phyloP scores from a whole-genome alignment of 805 yeast genomes.

The Candida taoyuanica region DNA sequence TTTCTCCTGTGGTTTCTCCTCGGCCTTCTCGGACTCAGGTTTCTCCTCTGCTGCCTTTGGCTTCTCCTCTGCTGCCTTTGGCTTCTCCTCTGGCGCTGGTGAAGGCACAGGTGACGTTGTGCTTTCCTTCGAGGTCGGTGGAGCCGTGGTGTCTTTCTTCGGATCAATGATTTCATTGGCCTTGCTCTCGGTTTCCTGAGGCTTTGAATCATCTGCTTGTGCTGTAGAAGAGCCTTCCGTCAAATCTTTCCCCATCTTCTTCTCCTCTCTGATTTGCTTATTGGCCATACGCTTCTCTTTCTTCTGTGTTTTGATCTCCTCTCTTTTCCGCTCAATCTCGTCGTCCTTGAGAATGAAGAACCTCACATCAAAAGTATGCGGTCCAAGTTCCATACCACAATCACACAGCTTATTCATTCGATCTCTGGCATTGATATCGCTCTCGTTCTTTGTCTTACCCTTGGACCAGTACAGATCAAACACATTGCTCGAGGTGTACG shows the following conservation, averaged over 20 bases:
- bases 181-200: not conserved
- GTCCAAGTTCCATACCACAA: conserved; percentile 67
- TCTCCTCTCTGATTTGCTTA: conserved; percentile 32
- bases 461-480: conserved; percentile 80
- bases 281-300: conserved; percentile 32
- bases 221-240: too few species aligned
- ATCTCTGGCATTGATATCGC: conserved; percentile 63
- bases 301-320: conserved; percentile 36
- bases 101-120: not conserved
- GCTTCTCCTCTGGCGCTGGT: not conserved
- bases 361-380: conserved; percentile 74
- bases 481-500: conserved; percentile 62
- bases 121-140: not conserved
- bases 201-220: not conserved
- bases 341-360: conserved; percentile 85
- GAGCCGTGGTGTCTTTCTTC: too few species aligned
- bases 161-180: not conserved
- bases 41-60: not conserved
- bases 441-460: conserved; percentile 39
- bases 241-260: too few species aligned
- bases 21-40: not conserved
- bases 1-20: not conserved
- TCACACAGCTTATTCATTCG: conserved; percentile 87
- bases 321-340: conserved; percentile 47
- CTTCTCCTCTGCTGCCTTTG: not conserved